Evolutionary conservation across 345 rosid genomes (phyloP), one percentile per base, ranked within the genome.

Genomic region (Melaleuca alternifolia): DNA sequence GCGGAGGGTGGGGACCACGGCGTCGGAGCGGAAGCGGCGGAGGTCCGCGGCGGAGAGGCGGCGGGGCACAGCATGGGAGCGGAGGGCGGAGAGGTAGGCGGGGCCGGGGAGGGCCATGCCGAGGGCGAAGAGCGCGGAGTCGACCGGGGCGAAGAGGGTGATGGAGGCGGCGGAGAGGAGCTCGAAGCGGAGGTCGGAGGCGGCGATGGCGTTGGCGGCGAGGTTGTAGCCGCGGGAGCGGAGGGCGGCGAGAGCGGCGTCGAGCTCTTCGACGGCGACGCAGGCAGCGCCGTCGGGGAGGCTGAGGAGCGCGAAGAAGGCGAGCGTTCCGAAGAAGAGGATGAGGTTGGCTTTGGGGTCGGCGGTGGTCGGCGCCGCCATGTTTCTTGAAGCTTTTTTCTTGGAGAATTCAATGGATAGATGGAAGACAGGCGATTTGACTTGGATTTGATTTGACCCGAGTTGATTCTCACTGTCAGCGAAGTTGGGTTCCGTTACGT

Each of bases 31-130:
- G 81, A 89, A 89, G 1, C 84, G 89, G 82, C 84, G 87, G 88
- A 93, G 92, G 44, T 87, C 89, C 10, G 89, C 51, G 85, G 87
- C 51, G 24, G 92, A 88, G 86, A 93, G 88, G 85, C 92, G 92
- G 85, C 87, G 82, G 3, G 91, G 93, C 28, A 91, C 88, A 52
- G 86, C 87, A 88, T 93, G 93, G 84, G 88, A 83, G 23, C 93
- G 92, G 89, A 92, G 94, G 6, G 88, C 87, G 54, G 92, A 88
- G 86, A 90, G 79, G 91, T 92, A 91, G 79, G 87, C 90, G 26
- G 88, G 75, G 20, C 90, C 87, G 10, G 92, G 85, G 75, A 91
- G 92, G 85, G 90, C 88, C 93, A 93, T 91, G 89, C 91, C 93
- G 88, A 91, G 89, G 53, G 87, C 88, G 84, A 89, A 93, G 84